These are phyloP conservation scores for Sphagnum fallax DNA, from an alignment of 228 moss, liverwort and hornwort genomes.

Conservation along the genomic window DNA sequence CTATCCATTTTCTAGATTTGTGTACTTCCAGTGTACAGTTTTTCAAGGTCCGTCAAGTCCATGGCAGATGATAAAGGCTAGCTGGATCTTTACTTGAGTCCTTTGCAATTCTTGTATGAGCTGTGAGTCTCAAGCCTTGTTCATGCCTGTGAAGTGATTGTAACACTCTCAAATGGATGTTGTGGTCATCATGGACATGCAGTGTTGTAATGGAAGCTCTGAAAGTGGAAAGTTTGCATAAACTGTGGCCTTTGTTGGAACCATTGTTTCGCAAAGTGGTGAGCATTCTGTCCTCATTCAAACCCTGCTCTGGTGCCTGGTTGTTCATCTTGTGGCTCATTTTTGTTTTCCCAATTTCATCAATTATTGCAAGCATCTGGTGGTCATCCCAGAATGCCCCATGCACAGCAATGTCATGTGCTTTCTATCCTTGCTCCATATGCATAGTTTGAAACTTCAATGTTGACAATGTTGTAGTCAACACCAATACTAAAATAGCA, in stretches of 20 bases:
- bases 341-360: background rate
- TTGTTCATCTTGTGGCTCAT: background rate
- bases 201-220: slow-evolving; percentile 67
- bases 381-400: too few relatives aligned
- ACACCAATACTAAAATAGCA: too few relatives aligned
- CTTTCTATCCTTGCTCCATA: too few relatives aligned
- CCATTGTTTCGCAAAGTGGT: slow-evolving; percentile 68
- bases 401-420: too few relatives aligned
- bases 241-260: slow-evolving; percentile 64
- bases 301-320: too few relatives aligned
- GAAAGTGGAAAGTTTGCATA: slow-evolving; percentile 70
- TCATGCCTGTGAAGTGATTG: background rate
- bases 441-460: too few relatives aligned
- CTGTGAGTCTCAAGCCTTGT: background rate
- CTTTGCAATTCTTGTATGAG: background rate
- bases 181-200: background rate
- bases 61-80: background rate
- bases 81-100: background rate
- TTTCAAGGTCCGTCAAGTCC: background rate
- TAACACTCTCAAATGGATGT: background rate
- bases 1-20: background rate
- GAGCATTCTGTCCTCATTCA: background rate
- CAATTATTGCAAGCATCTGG: background rate
- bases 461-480: too few relatives aligned
- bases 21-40: background rate